Percentiles rank a stretch among this genome's conserved stretches.
Evolutionary conservation across 768 basidiomycete genomes (phyloP).

Genomic region (Hericium erinaceus): DNA sequence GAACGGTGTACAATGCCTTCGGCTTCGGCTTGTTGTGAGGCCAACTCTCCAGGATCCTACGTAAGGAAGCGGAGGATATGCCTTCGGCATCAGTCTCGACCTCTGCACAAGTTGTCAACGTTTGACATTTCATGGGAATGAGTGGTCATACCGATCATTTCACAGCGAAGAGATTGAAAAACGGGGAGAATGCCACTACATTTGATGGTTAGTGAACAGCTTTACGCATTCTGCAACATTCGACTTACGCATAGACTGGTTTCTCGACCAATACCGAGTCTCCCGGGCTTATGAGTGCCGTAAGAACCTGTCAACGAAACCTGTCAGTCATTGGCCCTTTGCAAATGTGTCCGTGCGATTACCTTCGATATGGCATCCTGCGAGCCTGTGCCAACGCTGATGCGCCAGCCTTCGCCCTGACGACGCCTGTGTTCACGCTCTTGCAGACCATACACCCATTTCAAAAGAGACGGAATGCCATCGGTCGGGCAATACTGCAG

Average conservation of each 20-base stretch:
- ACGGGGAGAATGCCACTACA: conserved; percentile 59
- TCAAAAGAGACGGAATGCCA: conserved; percentile 54
- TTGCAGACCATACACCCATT: conserved; percentile 71
- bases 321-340: no score
- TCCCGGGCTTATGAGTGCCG: conserved; percentile 64
- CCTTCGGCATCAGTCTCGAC: conserved; percentile 71
- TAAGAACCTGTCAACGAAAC: conserved; percentile 43
- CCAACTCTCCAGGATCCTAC: conserved; percentile 65
- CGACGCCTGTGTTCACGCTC: conserved; percentile 56
- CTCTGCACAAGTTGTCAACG: conserved; percentile 34
- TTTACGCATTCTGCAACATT: conserved; percentile 1
- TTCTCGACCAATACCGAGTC: conserved; percentile 78
- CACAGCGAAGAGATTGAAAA: conserved; percentile 45
- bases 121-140: neutral
- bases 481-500: conserved; percentile 76
- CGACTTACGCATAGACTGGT: conserved; percentile 63
- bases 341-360: conserved; percentile 5
- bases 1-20: conserved; percentile 74
- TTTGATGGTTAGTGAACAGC: conserved; percentile 1
- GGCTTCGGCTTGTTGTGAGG: conserved; percentile 62
- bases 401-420: conserved; percentile 52
- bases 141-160: conserved; percentile 42
- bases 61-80: conserved; percentile 49
- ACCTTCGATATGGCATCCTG: conserved; percentile 90
- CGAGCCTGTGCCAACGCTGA: conserved; percentile 75